Conservation (phyloP, 2,329 filamentous ascomycete genomes). For the Fonsecaea erecta region DNA sequence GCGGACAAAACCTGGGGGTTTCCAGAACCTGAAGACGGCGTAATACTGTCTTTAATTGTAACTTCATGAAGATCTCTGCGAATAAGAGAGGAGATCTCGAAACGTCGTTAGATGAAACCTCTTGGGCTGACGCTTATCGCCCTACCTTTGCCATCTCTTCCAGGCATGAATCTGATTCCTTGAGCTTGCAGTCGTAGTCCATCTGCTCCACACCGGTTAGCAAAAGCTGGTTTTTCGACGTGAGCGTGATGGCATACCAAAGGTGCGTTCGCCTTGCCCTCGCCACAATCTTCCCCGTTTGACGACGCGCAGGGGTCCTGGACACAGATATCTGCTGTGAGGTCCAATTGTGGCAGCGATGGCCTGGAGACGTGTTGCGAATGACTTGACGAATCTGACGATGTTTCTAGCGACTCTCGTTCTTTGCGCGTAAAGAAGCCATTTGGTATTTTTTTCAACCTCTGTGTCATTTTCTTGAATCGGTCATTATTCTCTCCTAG, state of each 20-base stretch:
- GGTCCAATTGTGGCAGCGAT: constrained; percentile 16
- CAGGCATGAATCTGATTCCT: constrained; percentile 8
- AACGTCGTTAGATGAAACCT: constrained; percentile 13
- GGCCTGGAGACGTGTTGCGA: constrained; percentile 1
- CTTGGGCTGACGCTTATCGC: neutral
- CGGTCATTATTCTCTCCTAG: constrained; percentile 21
- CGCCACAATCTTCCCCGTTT: neutral
- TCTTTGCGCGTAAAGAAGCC: constrained; percentile 20
- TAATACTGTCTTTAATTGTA: constrained; percentile 9
- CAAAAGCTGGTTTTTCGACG: too few relatives aligned
- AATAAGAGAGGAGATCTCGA: constrained; percentile 26
- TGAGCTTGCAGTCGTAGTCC: constrained; percentile 27
- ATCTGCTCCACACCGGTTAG: constrained; percentile 11
- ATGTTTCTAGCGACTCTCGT: constrained; percentile 3
- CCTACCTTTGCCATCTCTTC: constrained; percentile 27
- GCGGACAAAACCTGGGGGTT: constrained; percentile 8
- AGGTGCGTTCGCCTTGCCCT: neutral
- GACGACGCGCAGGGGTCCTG: neutral
- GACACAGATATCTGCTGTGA: constrained; percentile 18
- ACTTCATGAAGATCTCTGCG: constrained; percentile 22
- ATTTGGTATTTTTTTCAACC: constrained; percentile 21
- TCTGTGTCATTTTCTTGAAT: constrained; percentile 24
- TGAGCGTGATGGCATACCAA: neutral
- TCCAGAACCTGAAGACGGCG: constrained; percentile 5
- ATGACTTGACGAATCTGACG: neutral